A percentile compares a stretch with the other conserved stretches of the same genome.
Evolutionary conservation across 108 stramenopile species (phyloP).

Genomic region (Seminavis robusta): DNA sequence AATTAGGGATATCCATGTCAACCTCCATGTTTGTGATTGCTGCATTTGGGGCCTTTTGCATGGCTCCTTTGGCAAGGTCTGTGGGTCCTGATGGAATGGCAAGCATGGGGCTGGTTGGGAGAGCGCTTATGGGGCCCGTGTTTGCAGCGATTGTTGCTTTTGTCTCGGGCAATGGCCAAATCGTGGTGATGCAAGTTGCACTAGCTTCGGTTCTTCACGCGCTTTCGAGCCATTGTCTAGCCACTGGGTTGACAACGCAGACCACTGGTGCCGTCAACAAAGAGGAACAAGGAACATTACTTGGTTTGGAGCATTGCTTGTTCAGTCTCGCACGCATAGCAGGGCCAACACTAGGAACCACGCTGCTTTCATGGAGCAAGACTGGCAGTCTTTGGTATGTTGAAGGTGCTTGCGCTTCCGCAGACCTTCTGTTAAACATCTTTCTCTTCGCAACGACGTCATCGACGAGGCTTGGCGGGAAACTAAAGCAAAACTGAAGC

Average conservation of each 20-base stretch:
- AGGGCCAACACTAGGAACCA: constrained; percentile 56
- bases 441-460: constrained; percentile 1
- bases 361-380: constrained; percentile 28
- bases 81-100: constrained; percentile 42
- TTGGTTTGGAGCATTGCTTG: constrained; percentile 80
- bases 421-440: constrained; percentile 21
- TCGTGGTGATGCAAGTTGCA: constrained; percentile 10
- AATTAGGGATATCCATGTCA: constrained; percentile 68
- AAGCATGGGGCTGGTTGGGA: constrained; percentile 27
- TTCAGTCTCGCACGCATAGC: constrained; percentile 71
- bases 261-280: constrained; percentile 58
- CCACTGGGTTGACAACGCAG: constrained; percentile 71
- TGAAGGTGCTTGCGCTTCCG: constrained; percentile 15
- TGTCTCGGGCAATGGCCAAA: not conserved
- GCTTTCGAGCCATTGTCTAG: constrained; percentile 62
- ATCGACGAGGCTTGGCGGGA: not conserved
- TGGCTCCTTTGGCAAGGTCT: constrained; percentile 39
- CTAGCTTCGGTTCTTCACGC: constrained; percentile 40
- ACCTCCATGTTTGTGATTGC: constrained; percentile 56
- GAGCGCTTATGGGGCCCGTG: constrained; percentile 19
- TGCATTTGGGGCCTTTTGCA: constrained; percentile 56
- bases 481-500: not conserved
- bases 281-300: constrained; percentile 58
- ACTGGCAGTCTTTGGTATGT: constrained; percentile 21
- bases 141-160: constrained; percentile 29